Evolutionary conservation across 169 alveolate species (phyloP), one percentile per base, ranked within the genome.

Genomic region (Cryptosporidium bovis): DNA sequence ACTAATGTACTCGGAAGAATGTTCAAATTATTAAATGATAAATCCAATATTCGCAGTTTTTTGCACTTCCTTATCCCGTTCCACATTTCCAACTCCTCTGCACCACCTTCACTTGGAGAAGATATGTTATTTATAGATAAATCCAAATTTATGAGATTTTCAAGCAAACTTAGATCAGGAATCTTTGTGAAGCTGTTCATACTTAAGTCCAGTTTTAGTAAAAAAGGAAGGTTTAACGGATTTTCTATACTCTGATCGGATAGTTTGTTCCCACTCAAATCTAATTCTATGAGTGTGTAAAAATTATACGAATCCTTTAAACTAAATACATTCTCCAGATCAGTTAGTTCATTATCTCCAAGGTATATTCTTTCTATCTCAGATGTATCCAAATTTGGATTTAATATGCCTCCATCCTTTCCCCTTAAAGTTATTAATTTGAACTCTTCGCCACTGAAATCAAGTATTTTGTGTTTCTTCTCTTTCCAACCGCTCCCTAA

Each of bases 401-500:
- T 60, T 27, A 77, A 5, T 66, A 77, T 40, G 8, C 87, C 87
- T 18, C 24, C 40, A 16, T 56, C 82, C 18, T 48, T 13, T 7
- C 87, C 71, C 24, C 87, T 62, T 8, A 77, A 66, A 46, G 87
- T 60, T 12, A 31, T 77, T 46, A 77, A 24, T 36, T 46, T 34
- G 51, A 77, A 77, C 15, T 46, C 33, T 7, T 55, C 53, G 15
- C 87, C 87, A 58, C 87, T 77, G 64, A 77, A 77, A 77, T 77
- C 87, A 20, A 77, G 51, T 34, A 77, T 40, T 27, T 77, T 77
- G 8, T 56, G 87, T 7, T 36, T 44, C 29, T 77, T 56, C 7
- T 58, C 8, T 44, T 77, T 77, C 87, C 87, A 77, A 15, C 64
- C 87, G 40, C 46, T 46, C 7, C 87, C 87, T 8, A 77, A 62